Evolutionary conservation across 2,329 filamentous ascomycete species (phyloP).

Genomic region (Hypoxylon sp.): DNA sequence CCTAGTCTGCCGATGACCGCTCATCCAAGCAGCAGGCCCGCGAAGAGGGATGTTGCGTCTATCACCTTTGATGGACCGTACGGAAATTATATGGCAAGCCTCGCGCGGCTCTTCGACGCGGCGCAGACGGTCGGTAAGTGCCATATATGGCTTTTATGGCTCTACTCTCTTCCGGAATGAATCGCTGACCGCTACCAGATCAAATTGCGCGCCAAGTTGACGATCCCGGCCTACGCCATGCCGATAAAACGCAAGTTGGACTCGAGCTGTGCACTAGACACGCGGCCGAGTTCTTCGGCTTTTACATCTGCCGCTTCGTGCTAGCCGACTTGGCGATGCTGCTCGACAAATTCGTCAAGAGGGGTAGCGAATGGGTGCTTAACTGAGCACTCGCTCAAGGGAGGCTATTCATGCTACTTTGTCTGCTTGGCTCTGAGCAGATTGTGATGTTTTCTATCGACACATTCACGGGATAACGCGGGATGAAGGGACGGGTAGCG

Average conservation of each 20-base stretch:
- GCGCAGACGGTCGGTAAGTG: slow-evolving; percentile 89
- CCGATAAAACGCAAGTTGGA: slow-evolving; percentile 94
- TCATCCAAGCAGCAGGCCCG: slow-evolving; percentile 74
- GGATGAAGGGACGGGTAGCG: slow-evolving; percentile 16
- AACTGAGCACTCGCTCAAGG: slow-evolving; percentile 34
- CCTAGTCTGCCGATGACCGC: slow-evolving; percentile 84
- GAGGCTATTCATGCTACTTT: neutral
- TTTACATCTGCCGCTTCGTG: slow-evolving; percentile 97
- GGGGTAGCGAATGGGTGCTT: slow-evolving; percentile 92
- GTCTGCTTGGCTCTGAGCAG: neutral
- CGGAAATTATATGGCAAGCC: slow-evolving; percentile 89
- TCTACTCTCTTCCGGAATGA: neutral
- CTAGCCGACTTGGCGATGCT: slow-evolving; percentile 85
- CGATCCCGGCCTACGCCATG: slow-evolving; percentile 91
- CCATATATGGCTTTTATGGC: neutral
- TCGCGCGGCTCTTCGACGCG: slow-evolving; percentile 93
- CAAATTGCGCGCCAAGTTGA: slow-evolving; percentile 97
- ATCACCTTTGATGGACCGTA: slow-evolving; percentile 86
- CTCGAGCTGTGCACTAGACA: slow-evolving; percentile 93
- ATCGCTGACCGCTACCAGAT: slow-evolving; percentile 69
- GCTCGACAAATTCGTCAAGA: slow-evolving; percentile 97
- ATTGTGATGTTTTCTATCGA: slow-evolving; percentile 17
- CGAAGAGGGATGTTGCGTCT: slow-evolving; percentile 78
- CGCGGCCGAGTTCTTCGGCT: slow-evolving; percentile 97
- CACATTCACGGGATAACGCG: slow-evolving; percentile 10